Evolutionary conservation across 2,329 filamentous ascomycete genomes (phyloP), one percentile per base, ranked within the genome.

Genomic region (Fusarium sp.): DNA sequence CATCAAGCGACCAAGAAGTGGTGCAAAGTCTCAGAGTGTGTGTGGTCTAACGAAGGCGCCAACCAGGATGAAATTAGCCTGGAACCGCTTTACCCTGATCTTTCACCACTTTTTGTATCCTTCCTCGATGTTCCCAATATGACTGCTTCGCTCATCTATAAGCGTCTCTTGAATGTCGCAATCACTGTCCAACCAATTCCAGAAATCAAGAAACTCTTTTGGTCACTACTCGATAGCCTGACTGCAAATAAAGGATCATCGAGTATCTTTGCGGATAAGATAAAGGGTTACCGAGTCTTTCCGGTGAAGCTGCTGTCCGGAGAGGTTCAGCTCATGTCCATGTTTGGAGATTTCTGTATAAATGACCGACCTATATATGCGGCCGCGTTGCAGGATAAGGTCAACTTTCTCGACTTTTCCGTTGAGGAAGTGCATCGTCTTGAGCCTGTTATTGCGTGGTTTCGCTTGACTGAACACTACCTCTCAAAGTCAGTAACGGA

Each of bases 1-100:
- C 5, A 5, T 2, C 13, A 37, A 18, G 19, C 0, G 8, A 15
- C 0, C 3, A 37, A 4, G 19, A 47, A 15, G 9, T 59, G 56
- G 56, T 59, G 16, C 15, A 49, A 49, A 30, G 4, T 18, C 5
- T 8, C 32, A 13, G 54, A 58, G 21, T 58, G 54, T 18, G 6
- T 58, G 2, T 58, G 32, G 23, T 47, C 32, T 19, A 25, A 7
- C 10, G 9, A 25, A 2, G 30, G 30, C 2, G 13, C 6, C 8
- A 46, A 11, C 7, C 5, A 21, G 3, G 40, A 47, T 12, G 54
- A 47, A 7, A 18, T 58, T 1, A 6, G 23, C 0, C 54, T 58
- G 10, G 40, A 28, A 10, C 3, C 12, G 1, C 4, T 35, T 3
- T 59, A 56, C 12, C 6, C 56, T 18, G 56, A 59, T 12, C 6